Percentiles rank a stretch among this genome's conserved stretches.
Evolutionary conservation across 164 flowering plant species (phyloP).

Genomic region (Umbilicus rupestris): DNA sequence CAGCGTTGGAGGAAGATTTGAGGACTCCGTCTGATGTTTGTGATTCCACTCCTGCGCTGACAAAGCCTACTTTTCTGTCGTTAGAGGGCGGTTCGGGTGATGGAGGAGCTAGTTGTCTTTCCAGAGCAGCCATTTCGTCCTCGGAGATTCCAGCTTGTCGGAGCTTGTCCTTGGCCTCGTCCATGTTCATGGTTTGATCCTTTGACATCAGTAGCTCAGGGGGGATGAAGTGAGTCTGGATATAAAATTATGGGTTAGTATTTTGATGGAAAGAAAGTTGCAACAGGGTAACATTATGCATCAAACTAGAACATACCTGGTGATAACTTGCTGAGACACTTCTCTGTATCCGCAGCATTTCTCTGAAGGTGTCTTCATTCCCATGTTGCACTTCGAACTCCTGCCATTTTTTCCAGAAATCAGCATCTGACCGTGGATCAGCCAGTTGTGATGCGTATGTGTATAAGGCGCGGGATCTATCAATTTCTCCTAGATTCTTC

Average conservation of each 20-base stretch:
- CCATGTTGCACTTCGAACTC: constrained; percentile 95
- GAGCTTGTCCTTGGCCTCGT: constrained; percentile 66
- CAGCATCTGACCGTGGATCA: constrained; percentile 70
- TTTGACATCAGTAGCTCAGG: constrained; percentile 85
- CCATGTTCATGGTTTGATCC: constrained; percentile 55
- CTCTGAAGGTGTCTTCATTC: constrained; percentile 90
- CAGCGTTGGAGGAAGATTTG: constrained; percentile 35
- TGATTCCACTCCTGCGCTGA: constrained; percentile 76
- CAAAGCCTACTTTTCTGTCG: constrained; percentile 66
- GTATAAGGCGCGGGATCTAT: constrained; percentile 69
- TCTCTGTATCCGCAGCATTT: constrained; percentile 84
- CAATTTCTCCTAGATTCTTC: constrained; percentile 89
- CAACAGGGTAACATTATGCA: background rate
- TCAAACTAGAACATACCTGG: constrained; percentile 41
- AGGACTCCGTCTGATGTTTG: constrained; percentile 38
- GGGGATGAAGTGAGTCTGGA: constrained; percentile 80
- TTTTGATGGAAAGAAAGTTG: background rate
- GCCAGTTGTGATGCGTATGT: constrained; percentile 67
- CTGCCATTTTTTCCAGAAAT: constrained; percentile 83
- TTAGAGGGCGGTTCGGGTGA: constrained; percentile 18
- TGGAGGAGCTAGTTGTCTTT: constrained; percentile 59
- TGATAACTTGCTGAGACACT: constrained; percentile 83
- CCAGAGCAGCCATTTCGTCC: constrained; percentile 94
- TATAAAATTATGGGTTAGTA: constrained; percentile 6
- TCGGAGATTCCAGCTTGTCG: constrained; percentile 77